phyloP scores from a whole-genome alignment of 352 stramenopile genomes.

The Pythium dissotocum region DNA sequence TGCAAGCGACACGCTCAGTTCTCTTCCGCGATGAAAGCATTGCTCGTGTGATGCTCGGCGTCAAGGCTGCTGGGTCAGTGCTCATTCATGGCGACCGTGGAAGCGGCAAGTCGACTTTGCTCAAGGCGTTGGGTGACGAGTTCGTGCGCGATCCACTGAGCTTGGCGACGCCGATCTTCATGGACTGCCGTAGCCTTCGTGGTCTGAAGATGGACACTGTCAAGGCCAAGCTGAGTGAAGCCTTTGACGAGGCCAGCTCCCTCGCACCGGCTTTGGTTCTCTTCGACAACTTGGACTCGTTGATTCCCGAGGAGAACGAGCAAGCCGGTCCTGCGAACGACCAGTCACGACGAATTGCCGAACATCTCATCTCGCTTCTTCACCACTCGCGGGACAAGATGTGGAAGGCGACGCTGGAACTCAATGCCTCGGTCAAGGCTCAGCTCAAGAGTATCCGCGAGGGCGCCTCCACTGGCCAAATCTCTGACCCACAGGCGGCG shows the following conservation, averaged over 20 bases:
- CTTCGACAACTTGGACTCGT: slow-evolving; percentile 84
- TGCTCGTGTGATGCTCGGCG: slow-evolving; percentile 59
- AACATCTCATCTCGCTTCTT: slow-evolving; percentile 67
- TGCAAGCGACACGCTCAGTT: slow-evolving; percentile 48
- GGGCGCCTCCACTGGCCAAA: slow-evolving; percentile 1
- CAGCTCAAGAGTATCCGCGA: slow-evolving; percentile 17
- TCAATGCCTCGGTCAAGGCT: slow-evolving; percentile 53
- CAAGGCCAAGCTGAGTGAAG: slow-evolving; percentile 57
- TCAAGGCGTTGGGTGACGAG: slow-evolving; percentile 48
- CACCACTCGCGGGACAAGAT: slow-evolving; percentile 53
- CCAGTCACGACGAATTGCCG: slow-evolving; percentile 84
- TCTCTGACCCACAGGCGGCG: slow-evolving; percentile 23
- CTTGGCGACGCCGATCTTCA: slow-evolving; percentile 43
- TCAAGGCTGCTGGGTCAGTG: slow-evolving; percentile 55
- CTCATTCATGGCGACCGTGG: slow-evolving; percentile 75
- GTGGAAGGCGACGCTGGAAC: slow-evolving; percentile 56
- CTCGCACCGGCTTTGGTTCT: slow-evolving; percentile 67
- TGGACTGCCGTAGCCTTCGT: slow-evolving; percentile 73
- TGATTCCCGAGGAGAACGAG: slow-evolving; percentile 82
- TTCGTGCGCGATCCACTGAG: slow-evolving; percentile 34
- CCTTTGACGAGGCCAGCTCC: slow-evolving; percentile 49
- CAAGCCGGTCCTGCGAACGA: slow-evolving; percentile 70
- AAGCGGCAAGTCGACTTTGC: slow-evolving; percentile 77
- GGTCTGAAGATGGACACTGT: slow-evolving; percentile 88
- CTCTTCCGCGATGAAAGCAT: slow-evolving; percentile 51